Percentiles rank a stretch among this genome's conserved stretches.
phyloP scores from a whole-genome alignment of 2,329 filamentous ascomycete species.

The Colletotrichum zoysiae region DNA sequence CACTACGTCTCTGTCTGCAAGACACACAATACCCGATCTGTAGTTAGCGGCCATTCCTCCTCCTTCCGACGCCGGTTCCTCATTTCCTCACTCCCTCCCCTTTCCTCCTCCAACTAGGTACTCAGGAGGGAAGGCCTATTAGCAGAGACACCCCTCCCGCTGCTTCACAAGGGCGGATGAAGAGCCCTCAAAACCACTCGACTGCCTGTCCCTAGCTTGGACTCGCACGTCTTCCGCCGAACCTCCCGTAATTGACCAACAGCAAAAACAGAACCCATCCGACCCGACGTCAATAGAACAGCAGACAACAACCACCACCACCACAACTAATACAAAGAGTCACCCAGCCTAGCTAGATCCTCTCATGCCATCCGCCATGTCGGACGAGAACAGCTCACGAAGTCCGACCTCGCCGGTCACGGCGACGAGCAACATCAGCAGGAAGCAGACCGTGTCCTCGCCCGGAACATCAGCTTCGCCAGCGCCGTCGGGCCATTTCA shows the following conservation, averaged over 20 bases:
- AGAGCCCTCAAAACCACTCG: slow-evolving; percentile 39
- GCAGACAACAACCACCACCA: background rate
- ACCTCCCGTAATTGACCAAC: background rate
- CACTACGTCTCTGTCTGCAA: background rate
- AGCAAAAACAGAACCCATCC: background rate
- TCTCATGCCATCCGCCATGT: slow-evolving; percentile 20
- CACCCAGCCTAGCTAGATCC: background rate
- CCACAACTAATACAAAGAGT: background rate
- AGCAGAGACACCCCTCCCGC: background rate
- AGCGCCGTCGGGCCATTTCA: slow-evolving; percentile 53
- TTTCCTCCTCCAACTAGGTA: slow-evolving; percentile 11
- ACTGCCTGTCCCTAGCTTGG: slow-evolving; percentile 35
- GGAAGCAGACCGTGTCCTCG: slow-evolving; percentile 39
- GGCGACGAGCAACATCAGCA: slow-evolving; percentile 36
- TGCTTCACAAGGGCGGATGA: slow-evolving; percentile 16
- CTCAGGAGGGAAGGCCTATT: slow-evolving; percentile 14
- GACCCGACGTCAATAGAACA: background rate
- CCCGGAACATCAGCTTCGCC: slow-evolving; percentile 34
- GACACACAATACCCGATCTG: slow-evolving; percentile 26
- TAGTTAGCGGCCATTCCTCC: slow-evolving; percentile 29
- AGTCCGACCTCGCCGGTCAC: slow-evolving; percentile 36
- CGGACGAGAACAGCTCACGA: slow-evolving; percentile 37
- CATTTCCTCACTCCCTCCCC: slow-evolving; percentile 25
- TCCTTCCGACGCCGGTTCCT: background rate
- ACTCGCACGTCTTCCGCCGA: slow-evolving; percentile 24